Percentiles rank a stretch among this genome's conserved stretches.
These are phyloP conservation scores for Fagus sylvatica DNA, from an alignment of 306 rosid species.

Conservation along the genomic window DNA sequence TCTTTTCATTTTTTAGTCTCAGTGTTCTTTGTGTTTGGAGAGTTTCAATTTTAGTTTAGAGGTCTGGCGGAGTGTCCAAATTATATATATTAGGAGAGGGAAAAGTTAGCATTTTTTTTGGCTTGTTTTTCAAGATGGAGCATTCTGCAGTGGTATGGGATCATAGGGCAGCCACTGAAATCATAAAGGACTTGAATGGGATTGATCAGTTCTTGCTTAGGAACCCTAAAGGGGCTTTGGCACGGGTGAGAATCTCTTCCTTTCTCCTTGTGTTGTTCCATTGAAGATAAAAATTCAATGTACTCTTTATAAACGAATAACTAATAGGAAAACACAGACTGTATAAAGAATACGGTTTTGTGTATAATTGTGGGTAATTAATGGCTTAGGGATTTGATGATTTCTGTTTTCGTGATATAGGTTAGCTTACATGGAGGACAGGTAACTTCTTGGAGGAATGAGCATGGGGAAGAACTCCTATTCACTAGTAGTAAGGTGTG, in stretches of 20 bases:
- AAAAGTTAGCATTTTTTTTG: slow-evolving; percentile 28
- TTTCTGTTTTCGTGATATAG: slow-evolving; percentile 44
- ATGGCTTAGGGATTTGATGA: slow-evolving; percentile 18
- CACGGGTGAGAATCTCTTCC: slow-evolving; percentile 54
- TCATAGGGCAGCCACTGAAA: slow-evolving; percentile 65
- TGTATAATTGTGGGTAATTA: slow-evolving; percentile 9
- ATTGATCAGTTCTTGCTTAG: slow-evolving; percentile 68
- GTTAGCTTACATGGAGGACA: slow-evolving; percentile 92
- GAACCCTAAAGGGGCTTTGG: slow-evolving; percentile 72
- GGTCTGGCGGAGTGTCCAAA: slow-evolving; percentile 10
- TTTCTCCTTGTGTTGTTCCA: slow-evolving; percentile 8
- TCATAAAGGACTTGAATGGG: slow-evolving; percentile 77
- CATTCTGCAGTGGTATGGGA: slow-evolving; percentile 89
- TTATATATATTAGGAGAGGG: slow-evolving; percentile 16
- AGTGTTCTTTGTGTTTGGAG: slow-evolving; percentile 10
- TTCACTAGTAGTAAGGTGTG: slow-evolving; percentile 87
- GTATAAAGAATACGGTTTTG: slow-evolving; percentile 1
- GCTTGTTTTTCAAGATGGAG: slow-evolving; percentile 48
- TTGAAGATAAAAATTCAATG: slow-evolving; percentile 7
- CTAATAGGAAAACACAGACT: slow-evolving; percentile 3
- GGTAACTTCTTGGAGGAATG: slow-evolving; percentile 84
- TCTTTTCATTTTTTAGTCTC: slow-evolving; percentile 22
- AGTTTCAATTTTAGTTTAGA: slow-evolving; percentile 3
- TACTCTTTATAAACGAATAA: slow-evolving; percentile 6
- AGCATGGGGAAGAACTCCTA: slow-evolving; percentile 82